Conservation (phyloP, 192 early-diverging fungal genomes). For the Funneliformis mosseae region DNA sequence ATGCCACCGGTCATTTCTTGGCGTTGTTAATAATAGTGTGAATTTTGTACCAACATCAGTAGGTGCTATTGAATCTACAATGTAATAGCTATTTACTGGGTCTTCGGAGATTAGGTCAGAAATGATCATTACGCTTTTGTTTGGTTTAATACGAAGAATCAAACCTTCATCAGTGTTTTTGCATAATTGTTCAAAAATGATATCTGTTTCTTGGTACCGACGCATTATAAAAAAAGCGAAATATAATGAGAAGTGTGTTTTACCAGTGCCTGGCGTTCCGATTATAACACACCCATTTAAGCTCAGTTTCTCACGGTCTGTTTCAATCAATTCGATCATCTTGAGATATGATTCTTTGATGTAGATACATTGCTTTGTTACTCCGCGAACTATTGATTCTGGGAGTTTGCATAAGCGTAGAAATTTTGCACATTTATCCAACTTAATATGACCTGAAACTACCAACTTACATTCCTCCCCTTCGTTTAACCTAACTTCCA, state of each 20-base stretch:
- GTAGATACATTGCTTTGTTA: neutral
- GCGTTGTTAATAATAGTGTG: neutral
- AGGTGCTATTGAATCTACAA: neutral
- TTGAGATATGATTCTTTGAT: neutral
- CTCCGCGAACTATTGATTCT: neutral
- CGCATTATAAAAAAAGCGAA: neutral
- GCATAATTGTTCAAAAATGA: neutral
- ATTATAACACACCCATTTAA: neutral
- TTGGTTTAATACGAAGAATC: neutral
- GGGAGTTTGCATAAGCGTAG: neutral
- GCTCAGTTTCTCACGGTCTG: neutral
- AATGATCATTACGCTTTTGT: neutral
- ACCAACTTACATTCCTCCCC: too few species aligned
- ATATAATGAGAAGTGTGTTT: neutral
- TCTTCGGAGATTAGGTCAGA: neutral
- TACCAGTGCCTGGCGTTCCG: neutral
- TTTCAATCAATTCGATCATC: neutral
- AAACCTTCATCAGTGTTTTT: neutral
- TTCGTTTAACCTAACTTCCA: neutral
- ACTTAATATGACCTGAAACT: neutral
- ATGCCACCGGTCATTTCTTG: neutral
- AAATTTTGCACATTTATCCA: neutral
- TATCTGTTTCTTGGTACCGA: neutral
- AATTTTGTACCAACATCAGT: neutral
- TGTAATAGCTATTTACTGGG: neutral